Evolutionary conservation across 371 early-diverging fungal species (phyloP), one percentile per base, ranked within the genome.

Genomic region (Mortierella sp.): DNA sequence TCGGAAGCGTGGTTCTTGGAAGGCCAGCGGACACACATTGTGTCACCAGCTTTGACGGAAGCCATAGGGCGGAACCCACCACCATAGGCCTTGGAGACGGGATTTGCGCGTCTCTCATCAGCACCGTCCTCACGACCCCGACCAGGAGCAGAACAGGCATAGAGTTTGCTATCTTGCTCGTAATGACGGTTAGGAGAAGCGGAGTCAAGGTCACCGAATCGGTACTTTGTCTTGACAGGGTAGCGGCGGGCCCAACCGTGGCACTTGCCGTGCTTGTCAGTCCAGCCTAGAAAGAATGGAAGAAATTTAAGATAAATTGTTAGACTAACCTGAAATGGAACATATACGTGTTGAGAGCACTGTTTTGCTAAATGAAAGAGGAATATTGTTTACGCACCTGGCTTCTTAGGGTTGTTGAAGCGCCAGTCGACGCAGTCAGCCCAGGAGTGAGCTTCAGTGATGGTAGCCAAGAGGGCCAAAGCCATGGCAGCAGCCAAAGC

Each of bases 11-110:
- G 76, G 71, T 76, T 76, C 71, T 76, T 76, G 60, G 89, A 87
- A 3, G 86, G 87, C 68, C 87, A 88, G 29, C 88, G 89, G 76
- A 89, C 84, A 32, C 89, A 89, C 66, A 84, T 88, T 47, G 72
- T 73, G 17, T 85, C 80, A 51, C 89, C 89, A 64, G 87, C 85
- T 19, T 82, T 85, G 84, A 85, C 85, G 29, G 86, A 2, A n/a
- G 76, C 67, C 76, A 76, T 76, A 35, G 26, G 2, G 3, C 76
- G 71, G 12, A 15, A 76, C 3, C 40, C 34, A 8, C 71, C 71
- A 7, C 71, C 76, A 35, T 76, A 76, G 5, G 76, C 31, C 42
- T 58, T 63, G 2, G 71, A 59, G 64, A 67, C 43, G 17, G 72
- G 77, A 56, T 56, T 64, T 57, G 61, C 66, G 28, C 70, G 65